Evolutionary conservation across 768 basidiomycete species (phyloP), one percentile per base, ranked within the genome.

Genomic region (Arthromyces matolae): DNA sequence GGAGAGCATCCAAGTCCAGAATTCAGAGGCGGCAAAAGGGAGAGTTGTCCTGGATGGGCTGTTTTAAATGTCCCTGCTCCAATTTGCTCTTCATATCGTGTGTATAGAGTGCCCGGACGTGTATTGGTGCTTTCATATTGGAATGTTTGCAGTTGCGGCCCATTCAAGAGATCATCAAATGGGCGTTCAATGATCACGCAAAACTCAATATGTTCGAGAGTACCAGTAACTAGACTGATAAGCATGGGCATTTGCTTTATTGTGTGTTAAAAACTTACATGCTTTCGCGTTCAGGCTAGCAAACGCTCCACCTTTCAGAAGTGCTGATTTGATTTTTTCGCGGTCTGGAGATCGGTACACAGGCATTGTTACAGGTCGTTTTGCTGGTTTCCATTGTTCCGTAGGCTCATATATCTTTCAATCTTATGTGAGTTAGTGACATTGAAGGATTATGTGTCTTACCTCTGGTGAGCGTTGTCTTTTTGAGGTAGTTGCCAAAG

Each of bases 61-160:
- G 35, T 47, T 39, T 47, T 47, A 25, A 47, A 38, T 4, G 24
- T 31, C 31, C 36, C 45, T 1, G 28, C 27, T 37, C 35, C 36
- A 25, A 47, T 14, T 8, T 34, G 35, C 16, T 36, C 34, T 31
- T 47, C 14, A 29, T 37, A 28, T 20, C 12, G 13, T 18, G 36
- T 47, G 36, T 47, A 37, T 36, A 36, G 29, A 1, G 25, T 36
- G 24, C 45, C 40, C 13, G 2, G 3, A 2, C 8, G 6, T 42
- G 40, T 24, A 29, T 42, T 3, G 16, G 13, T 13, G 29, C 9
- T 42, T 1, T 29, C 25, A 29, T 42, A 42, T 13, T 28, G 25
- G 16, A 42, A 42, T 42, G 40, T 27, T 7, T 29, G 27, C 8
- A 29, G 16, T 18, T 29, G 8, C 5, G 40, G 40, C 9, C 27